Conservation (phyloP, 1,284 basidiomycete genomes). For the Boletus nobilissimus region DNA sequence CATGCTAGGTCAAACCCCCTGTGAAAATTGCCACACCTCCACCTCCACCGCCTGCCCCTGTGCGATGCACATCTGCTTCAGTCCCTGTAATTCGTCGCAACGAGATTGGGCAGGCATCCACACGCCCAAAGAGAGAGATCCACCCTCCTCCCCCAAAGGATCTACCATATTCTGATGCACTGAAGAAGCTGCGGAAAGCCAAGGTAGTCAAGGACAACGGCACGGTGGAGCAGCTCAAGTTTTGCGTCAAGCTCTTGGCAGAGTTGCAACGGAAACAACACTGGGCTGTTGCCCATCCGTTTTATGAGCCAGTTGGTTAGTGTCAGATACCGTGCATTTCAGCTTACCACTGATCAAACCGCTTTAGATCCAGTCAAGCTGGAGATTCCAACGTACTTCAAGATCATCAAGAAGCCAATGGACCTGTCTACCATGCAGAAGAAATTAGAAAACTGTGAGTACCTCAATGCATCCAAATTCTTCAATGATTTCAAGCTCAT, state of each 20-base stretch:
- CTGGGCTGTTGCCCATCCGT: constrained; percentile 80
- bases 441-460: too few species aligned
- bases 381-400: constrained; percentile 87
- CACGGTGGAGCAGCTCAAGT: too few species aligned
- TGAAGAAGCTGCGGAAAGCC: constrained; percentile 72
- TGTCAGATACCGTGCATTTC: constrained; percentile 34
- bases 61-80: constrained; percentile 76
- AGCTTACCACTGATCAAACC: constrained; percentile 14
- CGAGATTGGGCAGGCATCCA: constrained; percentile 63
- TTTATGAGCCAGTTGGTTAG: constrained; percentile 93
- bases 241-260: constrained; percentile 78
- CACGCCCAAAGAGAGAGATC: too few species aligned
- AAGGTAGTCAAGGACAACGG: constrained; percentile 74
- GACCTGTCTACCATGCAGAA: too few species aligned
- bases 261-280: constrained; percentile 87
- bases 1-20: constrained; percentile 59
- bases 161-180: constrained; percentile 81
- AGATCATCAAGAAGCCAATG: constrained; percentile 91
- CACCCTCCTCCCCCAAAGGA: constrained; percentile 95
- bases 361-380: constrained; percentile 76
- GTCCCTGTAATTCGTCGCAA: constrained; percentile 82
- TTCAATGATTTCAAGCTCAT: too few species aligned
- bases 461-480: too few species aligned
- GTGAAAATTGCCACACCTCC: constrained; percentile 63
- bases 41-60: constrained; percentile 43